Conservation (phyloP, 1,284 basidiomycete genomes). For the Ustilago loliicola region DNA sequence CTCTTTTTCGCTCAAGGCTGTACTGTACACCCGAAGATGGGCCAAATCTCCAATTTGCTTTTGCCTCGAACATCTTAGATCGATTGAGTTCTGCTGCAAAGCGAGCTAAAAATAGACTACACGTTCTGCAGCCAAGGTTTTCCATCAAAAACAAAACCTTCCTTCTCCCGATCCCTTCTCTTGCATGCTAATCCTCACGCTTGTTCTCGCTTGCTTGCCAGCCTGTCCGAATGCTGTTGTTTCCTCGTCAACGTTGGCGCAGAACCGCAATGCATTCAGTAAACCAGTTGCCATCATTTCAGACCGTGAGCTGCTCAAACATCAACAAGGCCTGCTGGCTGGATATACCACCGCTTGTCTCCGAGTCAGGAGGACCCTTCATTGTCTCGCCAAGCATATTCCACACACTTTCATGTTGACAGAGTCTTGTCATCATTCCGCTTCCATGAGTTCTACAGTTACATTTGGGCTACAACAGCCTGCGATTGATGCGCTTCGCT, state of each 20-base stretch:
- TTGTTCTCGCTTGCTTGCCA: neutral
- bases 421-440: neutral
- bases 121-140: neutral
- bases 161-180: slow-evolving; percentile 27
- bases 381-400: slow-evolving; percentile 18
- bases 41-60: too few relatives aligned
- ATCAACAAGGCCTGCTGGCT: neutral
- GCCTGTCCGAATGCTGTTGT: neutral
- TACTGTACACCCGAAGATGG: too few relatives aligned
- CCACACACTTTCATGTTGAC: neutral
- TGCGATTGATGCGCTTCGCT: neutral
- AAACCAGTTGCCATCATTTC: too few relatives aligned
- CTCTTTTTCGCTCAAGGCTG: too few relatives aligned
- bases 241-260: neutral
- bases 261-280: too few relatives aligned
- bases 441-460: neutral
- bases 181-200: slow-evolving; percentile 11
- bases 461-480: neutral
- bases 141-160: neutral
- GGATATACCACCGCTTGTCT: neutral
- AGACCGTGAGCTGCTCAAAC: too few relatives aligned
- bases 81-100: neutral
- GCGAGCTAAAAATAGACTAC: slow-evolving; percentile 27
- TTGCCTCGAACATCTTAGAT: too few relatives aligned
- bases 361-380: neutral